Evolutionary conservation across 2,329 filamentous ascomycete genomes (phyloP), one percentile per base, ranked within the genome.

Genomic region (Ophiocordyceps camponoti-saundersi): DNA sequence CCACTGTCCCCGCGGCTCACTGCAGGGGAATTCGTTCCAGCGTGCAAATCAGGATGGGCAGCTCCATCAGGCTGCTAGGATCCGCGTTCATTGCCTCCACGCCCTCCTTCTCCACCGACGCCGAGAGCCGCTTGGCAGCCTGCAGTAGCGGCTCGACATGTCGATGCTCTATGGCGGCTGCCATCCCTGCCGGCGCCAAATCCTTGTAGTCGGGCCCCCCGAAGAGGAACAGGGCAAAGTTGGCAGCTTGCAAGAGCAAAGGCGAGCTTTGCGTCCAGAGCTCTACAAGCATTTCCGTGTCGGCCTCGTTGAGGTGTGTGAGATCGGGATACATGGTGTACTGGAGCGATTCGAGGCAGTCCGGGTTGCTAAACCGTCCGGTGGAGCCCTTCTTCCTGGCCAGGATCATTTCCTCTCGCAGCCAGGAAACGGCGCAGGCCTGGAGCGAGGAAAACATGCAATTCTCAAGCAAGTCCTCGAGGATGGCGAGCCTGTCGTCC

Each of bases 401-500:
- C 5, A 66, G 58, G 10, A 79, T 66, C 16, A 81, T 63, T 56
- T 82, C 79, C 53, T 81, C 78, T 47, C 76, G 72, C 32, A 81
- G 61, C 79, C 79, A 82, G 4, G 69, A 69, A 5, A 82, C 69
- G 0, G 77, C 78, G 41, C 74, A 77, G 10, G 74, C 78, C 57
- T 80, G 79, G 36, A 82, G 65, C 1, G 72, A 68, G 2, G 76
- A 68, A 53, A 78, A 81, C 53, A 75, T 70, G 65, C 78, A 81
- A 57, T 80, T 78, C 59, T 81, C 77, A 13, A 82, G 61, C 13
- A 81, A 67, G 55, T 82, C 79, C 46, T 78, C 73, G 10, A 83
- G 67, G 51, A 82, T 82, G 26, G 70, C 67, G 16, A 82, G 62
- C 6, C 77, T 69, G 55, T 74, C 69, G 3, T 72, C 68, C 49